Evolutionary conservation across 805 yeast species (phyloP), one percentile per base, ranked within the genome.

Genomic region (Yamadazyma philogaea): DNA sequence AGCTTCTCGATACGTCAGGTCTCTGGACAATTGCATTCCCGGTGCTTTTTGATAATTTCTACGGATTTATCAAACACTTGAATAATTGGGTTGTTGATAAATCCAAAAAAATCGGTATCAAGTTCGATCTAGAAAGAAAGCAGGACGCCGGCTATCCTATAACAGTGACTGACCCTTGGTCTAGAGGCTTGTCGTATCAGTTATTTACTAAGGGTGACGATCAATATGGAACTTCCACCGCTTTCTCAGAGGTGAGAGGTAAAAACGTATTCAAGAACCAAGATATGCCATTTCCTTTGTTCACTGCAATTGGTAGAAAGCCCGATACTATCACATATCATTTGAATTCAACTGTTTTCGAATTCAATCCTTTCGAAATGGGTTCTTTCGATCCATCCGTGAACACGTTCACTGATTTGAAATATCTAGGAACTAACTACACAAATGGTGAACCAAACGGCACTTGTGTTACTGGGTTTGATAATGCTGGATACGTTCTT

Each of bases 81-180:
- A 61, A 60, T 42, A 54, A 55, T 50, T 67, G 63, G 63, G 46
- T 46, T 3, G 46, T 37, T n/a, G 40, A 39, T 37, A 31, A 17
- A 16, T 43, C 49, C n/a, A 28, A 63, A 18, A 71, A 74, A 0
- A 66, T 66, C 40, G 72, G 72, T 6, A 75, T 82, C 30, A 55
- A 61, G 21, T 75, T 76, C 46, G 84, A 79, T 42, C 64, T 86
- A 14, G 62, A 66, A 7, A 70, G 51, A 3, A 68, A 68, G 46
- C 26, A 38, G 37, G 34, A 40, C 16, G 91, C 91, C 2, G 95
- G 95, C 0, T 87, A 74, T 57, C 69, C 74, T 15, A 67, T 80
- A n/a, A 68, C 85, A 6, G 51, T 86, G 22, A 82, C 91, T 2
- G 96, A 87, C 59, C 75, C 79, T 43, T 87, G 93, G 95, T 89